Evolutionary conservation across 2,329 filamentous ascomycete species (phyloP).

Genomic region (Xylaria sp.): DNA sequence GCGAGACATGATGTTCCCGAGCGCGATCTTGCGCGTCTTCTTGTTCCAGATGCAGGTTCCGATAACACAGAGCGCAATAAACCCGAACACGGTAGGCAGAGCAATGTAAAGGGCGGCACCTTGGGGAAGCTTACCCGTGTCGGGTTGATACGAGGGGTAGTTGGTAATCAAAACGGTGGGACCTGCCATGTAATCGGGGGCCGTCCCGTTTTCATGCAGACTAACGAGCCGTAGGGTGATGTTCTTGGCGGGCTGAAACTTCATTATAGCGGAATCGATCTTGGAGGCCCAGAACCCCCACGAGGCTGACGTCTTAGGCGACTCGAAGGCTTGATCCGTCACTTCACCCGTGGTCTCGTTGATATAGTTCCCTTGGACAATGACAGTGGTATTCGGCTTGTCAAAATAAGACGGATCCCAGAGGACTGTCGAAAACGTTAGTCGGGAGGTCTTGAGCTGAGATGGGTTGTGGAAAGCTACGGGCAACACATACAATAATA

Average conservation of each 20-base stretch:
- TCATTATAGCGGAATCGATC: conserved; percentile 44
- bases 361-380: conserved; percentile 34
- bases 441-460: conserved; percentile 1
- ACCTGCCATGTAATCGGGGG: conserved; percentile 40
- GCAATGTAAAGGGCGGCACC: conserved; percentile 54
- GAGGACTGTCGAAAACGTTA: conserved; percentile 47
- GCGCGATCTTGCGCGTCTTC: conserved; percentile 50
- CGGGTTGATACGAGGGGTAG: conserved; percentile 35
- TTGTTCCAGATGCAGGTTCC: conserved; percentile 61
- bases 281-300: conserved; percentile 54
- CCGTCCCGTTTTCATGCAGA: conserved; percentile 35
- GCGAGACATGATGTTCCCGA: conserved; percentile 57
- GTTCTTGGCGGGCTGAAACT: conserved; percentile 46
- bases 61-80: conserved; percentile 51
- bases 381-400: conserved; percentile 44
- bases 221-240: conserved; percentile 51
- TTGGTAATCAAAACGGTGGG: conserved; percentile 48
- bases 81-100: conserved; percentile 53
- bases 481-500: conserved; percentile 51
- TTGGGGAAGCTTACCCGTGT: conserved; percentile 39
- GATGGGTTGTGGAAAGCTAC: neutral
- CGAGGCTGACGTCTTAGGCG: conserved; percentile 40
- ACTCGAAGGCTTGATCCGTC: conserved; percentile 40
- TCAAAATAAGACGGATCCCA: conserved; percentile 59
- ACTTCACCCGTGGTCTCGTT: conserved; percentile 38